These are phyloP conservation scores for Populus tomentosa DNA, from an alignment of 441 rosid genomes.

Conservation along the genomic window DNA sequence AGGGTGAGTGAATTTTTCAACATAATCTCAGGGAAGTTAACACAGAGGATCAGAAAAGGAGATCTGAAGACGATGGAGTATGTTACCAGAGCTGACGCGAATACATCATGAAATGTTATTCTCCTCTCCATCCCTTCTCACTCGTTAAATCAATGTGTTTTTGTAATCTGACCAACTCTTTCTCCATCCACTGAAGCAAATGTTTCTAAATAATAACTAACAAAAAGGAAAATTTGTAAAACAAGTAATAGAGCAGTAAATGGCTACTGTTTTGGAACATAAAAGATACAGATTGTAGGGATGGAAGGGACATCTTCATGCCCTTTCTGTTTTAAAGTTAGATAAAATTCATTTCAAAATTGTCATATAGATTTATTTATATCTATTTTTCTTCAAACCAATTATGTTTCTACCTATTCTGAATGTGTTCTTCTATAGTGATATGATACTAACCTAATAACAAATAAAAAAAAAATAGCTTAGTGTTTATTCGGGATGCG, in stretches of 20 bases:
- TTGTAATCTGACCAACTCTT: conserved; percentile 39
- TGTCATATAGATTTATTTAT: too few species aligned
- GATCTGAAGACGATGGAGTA: background rate
- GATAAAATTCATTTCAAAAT: too few species aligned
- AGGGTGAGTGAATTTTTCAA: background rate
- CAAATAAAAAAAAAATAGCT: too few species aligned
- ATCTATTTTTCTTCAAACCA: too few species aligned
- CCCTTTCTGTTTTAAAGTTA: too few species aligned
- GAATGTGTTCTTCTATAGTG: too few species aligned
- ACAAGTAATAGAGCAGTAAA: background rate
- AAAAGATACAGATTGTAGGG: too few species aligned
- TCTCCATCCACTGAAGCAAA: conserved; percentile 36
- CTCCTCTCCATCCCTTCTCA: conserved; percentile 25
- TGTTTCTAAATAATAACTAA: conserved; percentile 4
- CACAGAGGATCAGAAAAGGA: background rate
- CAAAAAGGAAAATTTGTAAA: background rate
- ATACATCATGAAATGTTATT: conserved; percentile 46
- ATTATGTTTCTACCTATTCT: too few species aligned
- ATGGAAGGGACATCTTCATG: too few species aligned
- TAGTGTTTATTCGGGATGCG: too few species aligned
- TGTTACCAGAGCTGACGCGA: background rate
- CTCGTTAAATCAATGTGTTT: conserved; percentile 16
- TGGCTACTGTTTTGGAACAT: too few species aligned
- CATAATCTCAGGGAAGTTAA: background rate
- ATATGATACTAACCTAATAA: too few species aligned